Percentiles rank a stretch among this genome's conserved stretches.
These are phyloP conservation scores for Gypsophila paniculata DNA, from an alignment of 179 eudicot genomes.

Conservation along the genomic window DNA sequence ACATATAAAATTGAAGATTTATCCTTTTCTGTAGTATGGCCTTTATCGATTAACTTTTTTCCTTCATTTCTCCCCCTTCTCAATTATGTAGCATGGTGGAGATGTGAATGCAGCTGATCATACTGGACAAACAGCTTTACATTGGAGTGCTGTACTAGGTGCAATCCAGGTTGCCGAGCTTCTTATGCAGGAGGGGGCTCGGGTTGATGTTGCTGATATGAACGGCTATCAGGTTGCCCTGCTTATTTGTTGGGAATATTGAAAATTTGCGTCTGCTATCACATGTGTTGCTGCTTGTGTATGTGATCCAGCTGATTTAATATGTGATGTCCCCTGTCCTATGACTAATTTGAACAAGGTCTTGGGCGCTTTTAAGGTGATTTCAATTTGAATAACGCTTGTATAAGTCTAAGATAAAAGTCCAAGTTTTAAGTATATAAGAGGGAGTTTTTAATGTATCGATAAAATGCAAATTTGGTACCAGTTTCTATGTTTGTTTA, in stretches of 20 bases:
- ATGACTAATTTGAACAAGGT: no score
- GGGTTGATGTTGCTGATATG: constrained; percentile 68
- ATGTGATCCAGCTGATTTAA: no score
- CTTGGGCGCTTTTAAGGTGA: no score
- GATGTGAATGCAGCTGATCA: constrained; percentile 86
- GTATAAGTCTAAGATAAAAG: no score
- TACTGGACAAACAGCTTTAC: constrained; percentile 96
- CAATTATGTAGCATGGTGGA: constrained; percentile 81
- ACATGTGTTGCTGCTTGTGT: background rate
- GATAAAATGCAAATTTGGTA: no score
- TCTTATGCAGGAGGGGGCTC: constrained; percentile 85
- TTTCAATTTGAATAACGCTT: no score
- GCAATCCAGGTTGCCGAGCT: constrained; percentile 92
- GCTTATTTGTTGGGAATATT: background rate
- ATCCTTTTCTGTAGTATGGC: background rate
- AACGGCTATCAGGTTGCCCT: constrained; percentile 93
- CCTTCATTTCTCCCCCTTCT: constrained; percentile 14
- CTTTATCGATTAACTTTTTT: constrained; percentile 10
- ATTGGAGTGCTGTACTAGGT: constrained; percentile 96
- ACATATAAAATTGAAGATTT: no score
- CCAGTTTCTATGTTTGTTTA: no score
- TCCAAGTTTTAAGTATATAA: no score
- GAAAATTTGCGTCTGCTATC: background rate
- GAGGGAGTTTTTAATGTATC: no score
- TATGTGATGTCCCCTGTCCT: no score